These are phyloP conservation scores for Elongisporangium anandrum DNA, from an alignment of 352 stramenopile genomes.

Conservation along the genomic window DNA sequence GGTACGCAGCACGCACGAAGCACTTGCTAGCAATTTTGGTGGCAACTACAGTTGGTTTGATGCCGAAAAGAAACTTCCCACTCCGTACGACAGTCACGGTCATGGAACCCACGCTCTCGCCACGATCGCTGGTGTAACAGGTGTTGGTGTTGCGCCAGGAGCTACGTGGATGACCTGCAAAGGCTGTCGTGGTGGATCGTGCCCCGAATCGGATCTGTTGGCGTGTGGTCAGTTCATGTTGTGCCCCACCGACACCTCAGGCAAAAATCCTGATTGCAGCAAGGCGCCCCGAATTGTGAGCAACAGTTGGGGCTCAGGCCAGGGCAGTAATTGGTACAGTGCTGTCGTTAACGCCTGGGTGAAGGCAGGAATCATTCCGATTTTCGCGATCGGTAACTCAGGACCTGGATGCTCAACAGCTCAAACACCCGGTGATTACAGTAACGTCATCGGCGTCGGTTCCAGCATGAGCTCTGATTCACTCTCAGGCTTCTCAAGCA, in stretches of 20 bases:
- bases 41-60: constrained; percentile 16
- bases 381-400: constrained; percentile 9
- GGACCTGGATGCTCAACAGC: constrained; percentile 6
- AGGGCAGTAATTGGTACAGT: constrained; percentile 9
- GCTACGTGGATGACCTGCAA: constrained; percentile 16
- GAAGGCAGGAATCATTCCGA: constrained; percentile 14
- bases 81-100: constrained; percentile 7
- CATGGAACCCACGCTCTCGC: constrained; percentile 13
- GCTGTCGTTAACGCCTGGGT: constrained; percentile 6
- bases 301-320: constrained; percentile 13
- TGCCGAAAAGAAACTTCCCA: constrained; percentile 4
- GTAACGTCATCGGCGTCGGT: constrained; percentile 21
- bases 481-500: constrained; percentile 12
- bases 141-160: constrained; percentile 11
- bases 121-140: constrained; percentile 9
- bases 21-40: constrained; percentile 6
- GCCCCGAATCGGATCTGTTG: constrained; percentile 4
- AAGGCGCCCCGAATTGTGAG: constrained; percentile 11
- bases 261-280: constrained; percentile 8
- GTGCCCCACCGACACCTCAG: constrained; percentile 13
- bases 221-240: constrained; percentile 11
- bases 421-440: constrained; percentile 9
- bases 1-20: constrained; percentile 8
- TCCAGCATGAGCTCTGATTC: constrained; percentile 11
- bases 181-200: constrained; percentile 1